Evolutionary conservation across 2,329 filamentous ascomycete species (phyloP).

Genomic region (Fusarium sp.): DNA sequence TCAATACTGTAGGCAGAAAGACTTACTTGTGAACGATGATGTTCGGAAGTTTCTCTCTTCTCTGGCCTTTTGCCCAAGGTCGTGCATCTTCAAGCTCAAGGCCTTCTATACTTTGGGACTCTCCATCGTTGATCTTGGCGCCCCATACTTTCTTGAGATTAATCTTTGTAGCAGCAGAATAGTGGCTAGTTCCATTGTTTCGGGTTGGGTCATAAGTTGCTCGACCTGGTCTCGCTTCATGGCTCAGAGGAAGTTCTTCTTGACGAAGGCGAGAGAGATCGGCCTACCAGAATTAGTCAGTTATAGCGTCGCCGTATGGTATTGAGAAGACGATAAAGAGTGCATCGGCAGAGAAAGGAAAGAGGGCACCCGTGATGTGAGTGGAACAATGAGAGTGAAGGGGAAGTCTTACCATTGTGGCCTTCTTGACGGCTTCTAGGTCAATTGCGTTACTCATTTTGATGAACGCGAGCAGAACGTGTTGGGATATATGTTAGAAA

Average conservation of each 20-base stretch:
- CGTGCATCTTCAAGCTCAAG: slow-evolving; percentile 29
- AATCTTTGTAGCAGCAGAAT: neutral
- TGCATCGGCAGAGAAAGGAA: neutral
- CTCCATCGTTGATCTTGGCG: slow-evolving; percentile 34
- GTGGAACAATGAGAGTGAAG: neutral
- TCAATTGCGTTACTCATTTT: slow-evolving; percentile 29
- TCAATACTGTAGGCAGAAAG: neutral
- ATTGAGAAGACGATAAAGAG: neutral
- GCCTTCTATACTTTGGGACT: slow-evolving; percentile 34
- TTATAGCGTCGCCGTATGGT: neutral
- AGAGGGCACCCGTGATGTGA: neutral
- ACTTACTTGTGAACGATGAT: neutral
- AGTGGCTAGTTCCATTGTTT: slow-evolving; percentile 19
- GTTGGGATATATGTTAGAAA: neutral
- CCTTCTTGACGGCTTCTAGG: neutral
- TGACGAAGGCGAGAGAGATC: slow-evolving; percentile 37
- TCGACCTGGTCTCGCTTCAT: neutral
- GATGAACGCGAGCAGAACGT: neutral
- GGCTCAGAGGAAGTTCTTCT: slow-evolving; percentile 38
- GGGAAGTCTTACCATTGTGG: slow-evolving; percentile 31
- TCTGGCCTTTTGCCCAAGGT: slow-evolving; percentile 32
- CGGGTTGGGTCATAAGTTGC: slow-evolving; percentile 16
- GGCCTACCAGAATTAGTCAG: slow-evolving; percentile 10
- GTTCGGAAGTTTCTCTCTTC: neutral
- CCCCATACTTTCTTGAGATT: slow-evolving; percentile 21